Conservation (phyloP, 1,284 basidiomycete genomes). For the Cutaneotrichosporon cyanovorans region DNA sequence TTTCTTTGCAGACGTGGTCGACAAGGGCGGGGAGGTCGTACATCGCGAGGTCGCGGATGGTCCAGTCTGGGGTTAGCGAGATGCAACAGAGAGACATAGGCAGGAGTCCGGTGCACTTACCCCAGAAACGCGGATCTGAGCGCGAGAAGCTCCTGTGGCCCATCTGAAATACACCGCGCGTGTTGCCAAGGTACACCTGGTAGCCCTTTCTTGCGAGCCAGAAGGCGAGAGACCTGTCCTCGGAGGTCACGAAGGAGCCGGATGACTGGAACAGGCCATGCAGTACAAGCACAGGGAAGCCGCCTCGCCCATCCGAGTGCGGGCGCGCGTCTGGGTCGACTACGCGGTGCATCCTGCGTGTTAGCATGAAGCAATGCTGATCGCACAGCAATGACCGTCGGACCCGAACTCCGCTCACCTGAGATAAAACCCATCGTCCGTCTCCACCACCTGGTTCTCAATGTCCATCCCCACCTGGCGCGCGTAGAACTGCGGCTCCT, state of each 20-base stretch:
- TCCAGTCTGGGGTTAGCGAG: slow-evolving; percentile 53
- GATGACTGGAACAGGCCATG: slow-evolving; percentile 59
- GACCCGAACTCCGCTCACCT: too few relatives aligned
- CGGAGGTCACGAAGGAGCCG: slow-evolving; percentile 58
- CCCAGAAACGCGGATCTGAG: slow-evolving; percentile 56
- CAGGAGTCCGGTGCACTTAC: too few relatives aligned
- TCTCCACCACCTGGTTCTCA: slow-evolving; percentile 53
- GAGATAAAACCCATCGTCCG: slow-evolving; percentile 55
- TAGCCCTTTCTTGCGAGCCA: slow-evolving; percentile 57
- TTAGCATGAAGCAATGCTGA: too few relatives aligned
- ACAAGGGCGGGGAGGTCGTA: slow-evolving; percentile 58
- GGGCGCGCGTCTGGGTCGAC: slow-evolving; percentile 48
- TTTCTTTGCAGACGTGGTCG: slow-evolving; percentile 53
- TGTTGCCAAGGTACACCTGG: slow-evolving; percentile 59
- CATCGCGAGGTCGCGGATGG: slow-evolving; percentile 55
- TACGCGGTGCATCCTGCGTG: slow-evolving; percentile 50
- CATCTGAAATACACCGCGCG: slow-evolving; percentile 56
- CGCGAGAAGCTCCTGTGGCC: slow-evolving; percentile 51
- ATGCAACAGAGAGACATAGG: too few relatives aligned
- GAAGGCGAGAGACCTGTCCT: slow-evolving; percentile 56
- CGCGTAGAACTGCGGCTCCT: slow-evolving; percentile 55
- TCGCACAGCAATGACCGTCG: background rate
- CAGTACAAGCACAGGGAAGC: slow-evolving; percentile 56
- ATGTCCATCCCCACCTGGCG: slow-evolving; percentile 53
- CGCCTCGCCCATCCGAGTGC: slow-evolving; percentile 48